phyloP scores from a whole-genome alignment of 352 stramenopile species.

The Pythium diclinum region DNA sequence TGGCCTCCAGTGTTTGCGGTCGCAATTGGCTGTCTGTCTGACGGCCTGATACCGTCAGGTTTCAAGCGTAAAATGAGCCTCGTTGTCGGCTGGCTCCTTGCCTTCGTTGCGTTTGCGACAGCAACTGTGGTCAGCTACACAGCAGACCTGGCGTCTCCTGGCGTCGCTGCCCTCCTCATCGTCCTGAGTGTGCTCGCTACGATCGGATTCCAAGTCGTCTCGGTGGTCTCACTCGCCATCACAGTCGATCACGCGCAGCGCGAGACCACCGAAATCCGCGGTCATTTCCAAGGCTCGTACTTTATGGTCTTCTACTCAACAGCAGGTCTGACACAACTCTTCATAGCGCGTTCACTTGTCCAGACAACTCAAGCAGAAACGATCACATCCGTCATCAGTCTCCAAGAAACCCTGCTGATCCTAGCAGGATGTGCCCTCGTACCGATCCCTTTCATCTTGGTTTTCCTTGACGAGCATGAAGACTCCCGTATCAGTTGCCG shows the following conservation, averaged over 20 bases:
- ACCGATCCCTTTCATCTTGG: slow-evolving; percentile 8
- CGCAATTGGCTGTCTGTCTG: slow-evolving; percentile 51
- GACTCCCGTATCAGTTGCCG: not conserved
- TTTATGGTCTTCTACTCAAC: slow-evolving; percentile 40
- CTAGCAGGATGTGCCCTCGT: slow-evolving; percentile 1
- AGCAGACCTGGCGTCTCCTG: not conserved
- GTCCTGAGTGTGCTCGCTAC: slow-evolving; percentile 1
- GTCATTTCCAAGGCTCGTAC: slow-evolving; percentile 39
- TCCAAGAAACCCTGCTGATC: not conserved
- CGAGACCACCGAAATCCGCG: slow-evolving; percentile 37
- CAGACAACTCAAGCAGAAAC: not conserved
- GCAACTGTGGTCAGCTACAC: not conserved
- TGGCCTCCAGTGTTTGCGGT: slow-evolving; percentile 23
- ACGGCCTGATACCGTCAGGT: slow-evolving; percentile 48
- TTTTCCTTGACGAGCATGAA: not conserved
- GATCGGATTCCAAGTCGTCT: slow-evolving; percentile 28
- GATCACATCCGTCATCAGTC: not conserved
- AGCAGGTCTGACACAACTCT: slow-evolving; percentile 25
- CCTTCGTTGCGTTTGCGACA: not conserved
- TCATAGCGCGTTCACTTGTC: slow-evolving; percentile 25
- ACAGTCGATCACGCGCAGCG: slow-evolving; percentile 52
- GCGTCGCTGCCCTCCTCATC: not conserved
- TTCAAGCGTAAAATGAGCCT: slow-evolving; percentile 62
- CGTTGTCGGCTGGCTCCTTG: slow-evolving; percentile 32
- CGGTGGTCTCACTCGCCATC: slow-evolving; percentile 39